Evolutionary conservation across 192 early-diverging fungal species (phyloP), one percentile per base, ranked within the genome.

Genomic region (Gryganskiella cystojenkinii): DNA sequence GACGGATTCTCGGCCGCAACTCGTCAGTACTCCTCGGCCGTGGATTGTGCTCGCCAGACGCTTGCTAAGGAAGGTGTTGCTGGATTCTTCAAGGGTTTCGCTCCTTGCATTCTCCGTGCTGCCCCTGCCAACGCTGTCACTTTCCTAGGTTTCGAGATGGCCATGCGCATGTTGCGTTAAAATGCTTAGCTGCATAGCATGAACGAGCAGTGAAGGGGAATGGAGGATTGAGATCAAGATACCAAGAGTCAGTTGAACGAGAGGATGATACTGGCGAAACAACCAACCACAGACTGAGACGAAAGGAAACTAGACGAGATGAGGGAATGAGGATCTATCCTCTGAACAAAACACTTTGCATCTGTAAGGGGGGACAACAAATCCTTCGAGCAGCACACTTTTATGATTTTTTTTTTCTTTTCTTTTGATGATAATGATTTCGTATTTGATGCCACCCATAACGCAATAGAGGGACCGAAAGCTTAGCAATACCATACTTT

Each of bases 101-200:
- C 87, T 2, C 86, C 95, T 20, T 94, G 94, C 71, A 92, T 99
- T 70, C 85, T 96, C 37, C 86, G 97, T 71, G 96, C 97, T 30
- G 97, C 93, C 17, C 97, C 97, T 17, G 94, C 90, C 46, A 99
- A 97, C 62, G 97, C 94, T 10, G 91, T 89, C 20, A 97, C 96
- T 13, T 99, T 99, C 88, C 84, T 96, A 27, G 96, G 95, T 40
- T 86, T 86, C 37, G 87, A 88, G 71, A 64, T 84, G 44, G 85
- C 87, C 46, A 88, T 86, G 83, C 82, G 83, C 58, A 20, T 78
- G 22, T 64, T 78, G 74, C 59, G 74, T 19, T 78, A 78, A 69
- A 67, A 27, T 40, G 13, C 37, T 40, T 40, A 9, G 5, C 13
- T 40, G 5, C 37, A 11, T 40, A 24, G 45, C 45, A 46, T 14